Evolutionary conservation across 2,329 filamentous ascomycete species (phyloP), one percentile per base, ranked within the genome.

Genomic region (Didymella keratinophila): DNA sequence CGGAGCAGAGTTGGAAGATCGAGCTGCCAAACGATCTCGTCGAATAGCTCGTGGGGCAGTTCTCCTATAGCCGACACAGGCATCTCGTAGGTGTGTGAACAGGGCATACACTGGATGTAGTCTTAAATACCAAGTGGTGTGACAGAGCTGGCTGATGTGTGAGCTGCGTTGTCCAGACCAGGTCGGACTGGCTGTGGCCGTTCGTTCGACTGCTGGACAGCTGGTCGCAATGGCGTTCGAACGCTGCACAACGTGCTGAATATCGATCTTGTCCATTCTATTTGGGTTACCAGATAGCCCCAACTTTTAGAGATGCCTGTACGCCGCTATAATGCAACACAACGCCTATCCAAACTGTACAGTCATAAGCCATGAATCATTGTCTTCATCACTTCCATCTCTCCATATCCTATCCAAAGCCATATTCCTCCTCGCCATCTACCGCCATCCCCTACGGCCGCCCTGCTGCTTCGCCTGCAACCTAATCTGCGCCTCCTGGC

Each of bases 401-500:
- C 18, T 21, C 34, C 27, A 58, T 4, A 44, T 21, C 3, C 3
- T 30, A 41, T 34, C 32, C 34, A 34, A 27, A 20, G 34, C 5
- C 7, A 14, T n/a, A 21, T 7, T 18, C 18, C 34, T 34, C 42
- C n/a, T n/a, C 25, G 6, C 32, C 7, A 9, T 1, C 23, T 58
- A 58, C 8, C 45, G 51, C 56, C 56, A 54, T 11, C 56, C 50
- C 57, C 47, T 59, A 41, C 56, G 49, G 1, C 48, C 49, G 14
- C 44, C 58, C 51, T 64, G 62, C 58, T 63, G 61, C 46, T 46
- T 61, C 16, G 68, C 67, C 52, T 69, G 63, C 47, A 65, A 44
- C 58, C 64, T 55, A 32, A 73, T 68, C 63, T 72, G 63, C 30
- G 54, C 56, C 63, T 74, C 66, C 52, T 74, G 63, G 39, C 67